These are phyloP conservation scores for Alternaria sp. DNA, from an alignment of 2,329 filamentous ascomycete species.

Conservation along the genomic window DNA sequence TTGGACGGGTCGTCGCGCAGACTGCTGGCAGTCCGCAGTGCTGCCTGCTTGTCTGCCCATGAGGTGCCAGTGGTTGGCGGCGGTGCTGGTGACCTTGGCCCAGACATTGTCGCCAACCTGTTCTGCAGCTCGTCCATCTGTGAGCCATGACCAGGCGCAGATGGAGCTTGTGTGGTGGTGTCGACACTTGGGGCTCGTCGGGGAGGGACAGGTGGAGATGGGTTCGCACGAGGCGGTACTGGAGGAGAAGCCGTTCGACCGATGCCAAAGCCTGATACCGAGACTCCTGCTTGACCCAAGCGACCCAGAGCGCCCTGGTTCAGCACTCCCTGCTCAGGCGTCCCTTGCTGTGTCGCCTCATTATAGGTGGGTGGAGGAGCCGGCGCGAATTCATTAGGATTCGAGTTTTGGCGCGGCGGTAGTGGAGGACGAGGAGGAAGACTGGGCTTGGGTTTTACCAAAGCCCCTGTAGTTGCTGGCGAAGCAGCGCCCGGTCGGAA, in stretches of 20 bases:
- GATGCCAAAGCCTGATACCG: conserved; percentile 80
- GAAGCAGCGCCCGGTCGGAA: conserved; percentile 54
- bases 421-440: conserved; percentile 75
- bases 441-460: conserved; percentile 59
- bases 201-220: conserved; percentile 40
- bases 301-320: conserved; percentile 70
- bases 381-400: conserved; percentile 56
- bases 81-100: conserved; percentile 42
- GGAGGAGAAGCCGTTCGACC: conserved; percentile 56
- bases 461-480: conserved; percentile 36
- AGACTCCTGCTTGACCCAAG: conserved; percentile 76
- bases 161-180: conserved; percentile 27
- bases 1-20: conserved; percentile 69
- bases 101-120: conserved; percentile 62
- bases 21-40: conserved; percentile 66
- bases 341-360: conserved; percentile 45
- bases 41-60: conserved; percentile 69
- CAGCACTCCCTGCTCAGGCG: conserved; percentile 53
- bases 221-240: conserved; percentile 49
- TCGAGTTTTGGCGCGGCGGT: conserved; percentile 71
- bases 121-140: conserved; percentile 73
- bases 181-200: conserved; percentile 35
- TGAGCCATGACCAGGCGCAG: conserved; percentile 36
- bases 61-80: conserved; percentile 63
- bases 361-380: conserved; percentile 60